Conservation (phyloP, 495 filamentous ascomycete species). For the Hypoxylon cercidicola region DNA sequence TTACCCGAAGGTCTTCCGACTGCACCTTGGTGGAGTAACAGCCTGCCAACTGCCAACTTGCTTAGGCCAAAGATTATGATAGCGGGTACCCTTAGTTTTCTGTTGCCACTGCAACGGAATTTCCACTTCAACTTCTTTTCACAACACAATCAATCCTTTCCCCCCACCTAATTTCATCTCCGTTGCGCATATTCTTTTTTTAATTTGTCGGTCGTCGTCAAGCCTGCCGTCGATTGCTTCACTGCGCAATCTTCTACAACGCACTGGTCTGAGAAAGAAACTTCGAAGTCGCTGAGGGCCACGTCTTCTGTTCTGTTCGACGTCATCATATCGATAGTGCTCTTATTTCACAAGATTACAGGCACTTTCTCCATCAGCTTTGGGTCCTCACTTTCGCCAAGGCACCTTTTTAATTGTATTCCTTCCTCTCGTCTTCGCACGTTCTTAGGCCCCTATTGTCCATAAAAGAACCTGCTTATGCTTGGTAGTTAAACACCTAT, state of each 20-base stretch:
- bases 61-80: not conserved
- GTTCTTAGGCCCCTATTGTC: not conserved
- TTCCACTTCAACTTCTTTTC: constrained; percentile 36
- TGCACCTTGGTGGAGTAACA: not conserved
- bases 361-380: constrained; percentile 10
- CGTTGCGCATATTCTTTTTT: constrained; percentile 6
- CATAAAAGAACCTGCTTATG: not conserved
- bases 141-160: constrained; percentile 31
- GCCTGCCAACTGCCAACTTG: not conserved
- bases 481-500: not conserved
- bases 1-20: constrained; percentile 30
- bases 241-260: not conserved
- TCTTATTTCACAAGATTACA: constrained; percentile 2
- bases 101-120: constrained; percentile 43
- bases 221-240: constrained; percentile 7
- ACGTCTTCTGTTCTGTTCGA: constrained; percentile 15
- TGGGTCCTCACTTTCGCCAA: constrained; percentile 8
- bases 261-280: not conserved
- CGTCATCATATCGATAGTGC: constrained; percentile 18
- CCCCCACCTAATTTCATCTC: constrained; percentile 14
- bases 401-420: not conserved
- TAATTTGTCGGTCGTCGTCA: constrained; percentile 9
- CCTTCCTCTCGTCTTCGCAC: not conserved
- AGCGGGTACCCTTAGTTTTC: not conserved
- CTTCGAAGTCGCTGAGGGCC: constrained; percentile 13